Evolutionary conservation across 768 basidiomycete species (phyloP).

Genomic region (Amanita fuliginea): DNA sequence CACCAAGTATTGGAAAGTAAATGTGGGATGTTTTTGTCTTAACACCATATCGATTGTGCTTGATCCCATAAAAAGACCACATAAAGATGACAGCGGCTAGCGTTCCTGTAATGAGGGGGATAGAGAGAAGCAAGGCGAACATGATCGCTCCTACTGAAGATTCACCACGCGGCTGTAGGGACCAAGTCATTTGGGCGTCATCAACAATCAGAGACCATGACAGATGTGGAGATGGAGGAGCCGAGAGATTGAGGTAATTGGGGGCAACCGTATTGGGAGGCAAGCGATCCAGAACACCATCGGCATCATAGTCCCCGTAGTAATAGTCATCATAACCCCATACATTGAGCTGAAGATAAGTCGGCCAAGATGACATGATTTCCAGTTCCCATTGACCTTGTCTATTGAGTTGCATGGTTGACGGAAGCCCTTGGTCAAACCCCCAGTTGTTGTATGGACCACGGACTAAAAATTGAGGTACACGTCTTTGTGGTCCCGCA

Average conservation of each 20-base stretch:
- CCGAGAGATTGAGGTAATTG: slow-evolving; percentile 87
- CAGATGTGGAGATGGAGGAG: slow-evolving; percentile 79
- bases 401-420: slow-evolving; percentile 52
- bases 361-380: slow-evolving; percentile 87
- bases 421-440: slow-evolving; percentile 70
- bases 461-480: slow-evolving; percentile 79
- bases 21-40: slow-evolving; percentile 58
- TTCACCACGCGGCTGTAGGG: slow-evolving; percentile 72
- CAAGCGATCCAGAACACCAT: slow-evolving; percentile 82
- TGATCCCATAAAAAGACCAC: slow-evolving; percentile 96
- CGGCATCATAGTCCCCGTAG: slow-evolving; percentile 83
- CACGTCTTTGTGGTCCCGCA: slow-evolving; percentile 48
- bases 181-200: slow-evolving; percentile 69
- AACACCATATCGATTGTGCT: slow-evolving; percentile 85
- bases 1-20: slow-evolving; percentile 84
- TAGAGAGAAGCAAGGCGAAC: slow-evolving; percentile 71
- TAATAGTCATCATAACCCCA: slow-evolving; percentile 88
- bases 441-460: slow-evolving; percentile 92
- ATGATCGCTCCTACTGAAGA: slow-evolving; percentile 76
- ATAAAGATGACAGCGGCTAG: slow-evolving; percentile 82
- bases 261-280: slow-evolving; percentile 80
- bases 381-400: slow-evolving; percentile 77
- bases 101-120: slow-evolving; percentile 78
- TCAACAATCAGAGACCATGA: slow-evolving; percentile 80
- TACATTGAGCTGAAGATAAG: slow-evolving; percentile 82